Percentiles rank a stretch among this genome's conserved stretches.
These are phyloP conservation scores for Claviceps capensis DNA, from an alignment of 2,329 filamentous ascomycete species.

Conservation along the genomic window DNA sequence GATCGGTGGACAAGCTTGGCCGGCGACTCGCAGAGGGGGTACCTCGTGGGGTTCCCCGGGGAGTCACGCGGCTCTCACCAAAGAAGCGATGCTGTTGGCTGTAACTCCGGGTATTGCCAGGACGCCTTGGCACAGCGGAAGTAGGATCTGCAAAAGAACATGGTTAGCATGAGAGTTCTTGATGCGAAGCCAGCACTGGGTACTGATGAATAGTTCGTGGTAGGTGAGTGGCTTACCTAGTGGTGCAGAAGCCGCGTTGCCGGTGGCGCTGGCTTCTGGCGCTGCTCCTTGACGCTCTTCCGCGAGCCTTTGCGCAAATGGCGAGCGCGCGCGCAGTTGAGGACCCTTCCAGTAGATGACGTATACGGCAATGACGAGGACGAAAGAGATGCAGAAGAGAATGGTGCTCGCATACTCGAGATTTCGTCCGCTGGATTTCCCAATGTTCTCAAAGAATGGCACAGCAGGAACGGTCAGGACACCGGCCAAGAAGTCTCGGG, in stretches of 20 bases:
- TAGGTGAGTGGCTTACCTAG: conserved; percentile 14
- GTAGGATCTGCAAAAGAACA: not conserved
- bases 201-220: not conserved
- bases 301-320: conserved; percentile 50
- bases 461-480: conserved; percentile 54
- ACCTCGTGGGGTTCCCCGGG: conserved; percentile 21
- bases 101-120: conserved; percentile 15
- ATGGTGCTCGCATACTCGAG: conserved; percentile 50
- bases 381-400: conserved; percentile 45
- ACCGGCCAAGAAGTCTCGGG: conserved; percentile 60
- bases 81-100: conserved; percentile 28
- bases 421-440: conserved; percentile 29
- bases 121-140: conserved; percentile 14
- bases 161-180: not conserved
- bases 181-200: not conserved
- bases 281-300: conserved; percentile 21
- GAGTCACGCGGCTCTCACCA: conserved; percentile 26
- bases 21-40: conserved; percentile 24
- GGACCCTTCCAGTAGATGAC: conserved; percentile 55
- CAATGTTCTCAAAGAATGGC: conserved; percentile 49
- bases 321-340: conserved; percentile 42
- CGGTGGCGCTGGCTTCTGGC: conserved; percentile 15
- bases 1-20: conserved; percentile 11
- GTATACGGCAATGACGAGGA: conserved; percentile 50
- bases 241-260: conserved; percentile 11